Evolutionary conservation across 2,329 filamentous ascomycete genomes (phyloP).

Genomic region (Cladophialophora psammophila): DNA sequence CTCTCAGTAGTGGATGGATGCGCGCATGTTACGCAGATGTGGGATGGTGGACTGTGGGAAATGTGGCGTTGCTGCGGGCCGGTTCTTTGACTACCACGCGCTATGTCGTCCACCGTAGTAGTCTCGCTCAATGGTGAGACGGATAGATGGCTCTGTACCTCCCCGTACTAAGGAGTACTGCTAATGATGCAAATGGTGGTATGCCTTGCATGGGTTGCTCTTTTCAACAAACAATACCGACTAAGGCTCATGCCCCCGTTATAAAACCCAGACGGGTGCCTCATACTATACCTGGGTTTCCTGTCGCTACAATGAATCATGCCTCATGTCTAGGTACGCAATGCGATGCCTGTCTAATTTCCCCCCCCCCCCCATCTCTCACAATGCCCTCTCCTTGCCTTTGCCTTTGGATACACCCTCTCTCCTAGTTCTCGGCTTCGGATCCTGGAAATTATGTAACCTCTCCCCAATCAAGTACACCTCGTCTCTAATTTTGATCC

Average conservation of each 20-base stretch:
- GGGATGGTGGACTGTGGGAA: neutral
- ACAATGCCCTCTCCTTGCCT: slow-evolving; percentile 24
- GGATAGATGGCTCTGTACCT: too few species aligned
- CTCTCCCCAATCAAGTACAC: slow-evolving; percentile 95
- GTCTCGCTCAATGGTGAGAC: too few species aligned
- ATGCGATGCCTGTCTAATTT: neutral
- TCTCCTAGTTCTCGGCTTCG: slow-evolving; percentile 5
- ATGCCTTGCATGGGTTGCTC: neutral
- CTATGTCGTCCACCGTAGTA: neutral
- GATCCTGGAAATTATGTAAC: slow-evolving; percentile 88
- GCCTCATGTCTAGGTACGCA: neutral
- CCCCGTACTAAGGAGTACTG: too few species aligned
- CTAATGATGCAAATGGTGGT: neutral
- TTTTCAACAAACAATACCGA: neutral
- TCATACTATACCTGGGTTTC: neutral
- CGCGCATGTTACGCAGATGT: neutral
- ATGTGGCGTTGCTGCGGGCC: neutral
- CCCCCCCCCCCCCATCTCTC: neutral
- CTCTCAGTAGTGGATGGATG: slow-evolving; percentile 2
- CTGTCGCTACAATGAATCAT: neutral
- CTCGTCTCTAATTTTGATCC: slow-evolving; percentile 84
- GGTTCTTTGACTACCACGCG: neutral
- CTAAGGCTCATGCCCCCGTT: neutral
- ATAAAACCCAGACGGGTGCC: neutral
- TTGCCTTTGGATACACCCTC: neutral